These are phyloP conservation scores for Fragaria vesca DNA, from an alignment of 306 rosid genomes.

Conservation along the genomic window DNA sequence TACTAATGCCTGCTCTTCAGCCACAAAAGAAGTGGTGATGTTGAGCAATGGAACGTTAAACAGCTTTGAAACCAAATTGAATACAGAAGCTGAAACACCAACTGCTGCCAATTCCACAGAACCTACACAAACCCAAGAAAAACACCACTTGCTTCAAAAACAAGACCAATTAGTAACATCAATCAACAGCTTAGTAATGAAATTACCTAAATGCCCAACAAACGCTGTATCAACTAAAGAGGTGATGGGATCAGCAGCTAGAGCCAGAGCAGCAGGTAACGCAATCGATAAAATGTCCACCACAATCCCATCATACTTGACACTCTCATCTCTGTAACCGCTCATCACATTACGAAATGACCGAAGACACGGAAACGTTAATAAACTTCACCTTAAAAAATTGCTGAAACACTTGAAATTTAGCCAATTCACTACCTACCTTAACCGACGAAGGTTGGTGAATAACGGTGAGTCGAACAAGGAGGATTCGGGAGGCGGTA, in stretches of 20 bases:
- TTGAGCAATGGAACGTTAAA: conserved; percentile 79
- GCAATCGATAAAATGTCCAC: conserved; percentile 81
- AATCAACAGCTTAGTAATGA: background rate
- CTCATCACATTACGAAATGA: background rate
- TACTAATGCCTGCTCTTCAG: conserved; percentile 75
- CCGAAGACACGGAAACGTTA: background rate
- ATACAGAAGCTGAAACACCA: conserved; percentile 84
- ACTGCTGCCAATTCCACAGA: conserved; percentile 89
- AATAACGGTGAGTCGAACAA: conserved; percentile 21
- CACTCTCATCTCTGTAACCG: conserved; percentile 31
- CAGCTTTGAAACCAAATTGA: conserved; percentile 78
- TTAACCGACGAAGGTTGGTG: conserved; percentile 25
- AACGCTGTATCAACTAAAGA: conserved; percentile 93
- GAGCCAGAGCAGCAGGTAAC: conserved; percentile 86
- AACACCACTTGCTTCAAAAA: background rate
- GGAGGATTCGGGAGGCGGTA: conserved; percentile 18
- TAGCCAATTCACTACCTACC: conserved; percentile 23
- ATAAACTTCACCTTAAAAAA: background rate
- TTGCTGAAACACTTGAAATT: background rate
- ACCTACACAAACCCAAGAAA: conserved; percentile 45
- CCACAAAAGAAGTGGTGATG: conserved; percentile 91
- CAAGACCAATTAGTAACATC: background rate
- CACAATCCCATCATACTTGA: conserved; percentile 58
- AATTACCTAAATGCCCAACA: conserved; percentile 83
- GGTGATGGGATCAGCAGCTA: conserved; percentile 83